Percentiles rank a stretch among this genome's conserved stretches.
Evolutionary conservation across 2,329 filamentous ascomycete genomes (phyloP).

Genomic region (Xylaria sp.): DNA sequence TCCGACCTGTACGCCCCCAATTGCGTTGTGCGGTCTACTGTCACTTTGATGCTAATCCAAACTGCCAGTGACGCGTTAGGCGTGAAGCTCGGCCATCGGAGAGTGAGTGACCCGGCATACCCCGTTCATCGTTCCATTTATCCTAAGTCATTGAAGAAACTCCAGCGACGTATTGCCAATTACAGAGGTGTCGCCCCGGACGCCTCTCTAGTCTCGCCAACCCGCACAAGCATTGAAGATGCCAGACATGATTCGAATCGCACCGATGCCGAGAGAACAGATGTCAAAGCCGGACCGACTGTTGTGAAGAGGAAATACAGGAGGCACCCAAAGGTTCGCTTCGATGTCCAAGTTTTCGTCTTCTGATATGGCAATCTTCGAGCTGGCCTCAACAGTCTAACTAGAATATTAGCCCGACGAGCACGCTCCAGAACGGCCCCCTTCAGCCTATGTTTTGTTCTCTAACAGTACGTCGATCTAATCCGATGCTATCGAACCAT

Average conservation of each 20-base stretch:
- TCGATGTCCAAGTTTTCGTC: neutral
- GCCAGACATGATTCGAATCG: slow-evolving; percentile 64
- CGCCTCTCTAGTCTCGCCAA: slow-evolving; percentile 60
- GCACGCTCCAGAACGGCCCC: slow-evolving; percentile 80
- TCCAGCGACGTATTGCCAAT: slow-evolving; percentile 85
- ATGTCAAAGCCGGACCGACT: slow-evolving; percentile 56
- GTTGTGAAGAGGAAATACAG: slow-evolving; percentile 77
- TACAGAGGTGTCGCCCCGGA: slow-evolving; percentile 70
- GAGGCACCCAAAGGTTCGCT: slow-evolving; percentile 76
- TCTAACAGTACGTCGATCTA: slow-evolving; percentile 74
- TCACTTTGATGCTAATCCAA: slow-evolving; percentile 34
- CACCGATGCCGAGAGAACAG: slow-evolving; percentile 55
- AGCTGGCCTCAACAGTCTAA: slow-evolving; percentile 16
- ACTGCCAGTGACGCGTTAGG: slow-evolving; percentile 72
- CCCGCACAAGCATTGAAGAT: slow-evolving; percentile 64
- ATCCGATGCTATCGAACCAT: too few relatives aligned
- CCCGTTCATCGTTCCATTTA: neutral
- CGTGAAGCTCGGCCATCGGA: slow-evolving; percentile 82
- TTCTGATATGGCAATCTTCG: neutral
- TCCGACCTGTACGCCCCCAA: slow-evolving; percentile 75
- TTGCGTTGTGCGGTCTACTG: neutral
- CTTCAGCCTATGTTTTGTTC: slow-evolving; percentile 86
- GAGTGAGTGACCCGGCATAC: slow-evolving; percentile 62
- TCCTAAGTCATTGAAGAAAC: slow-evolving; percentile 64
- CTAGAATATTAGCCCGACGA: slow-evolving; percentile 71